phyloP scores from a whole-genome alignment of 495 filamentous ascomycete species.

The Hypoxylon lienhwacheense region DNA sequence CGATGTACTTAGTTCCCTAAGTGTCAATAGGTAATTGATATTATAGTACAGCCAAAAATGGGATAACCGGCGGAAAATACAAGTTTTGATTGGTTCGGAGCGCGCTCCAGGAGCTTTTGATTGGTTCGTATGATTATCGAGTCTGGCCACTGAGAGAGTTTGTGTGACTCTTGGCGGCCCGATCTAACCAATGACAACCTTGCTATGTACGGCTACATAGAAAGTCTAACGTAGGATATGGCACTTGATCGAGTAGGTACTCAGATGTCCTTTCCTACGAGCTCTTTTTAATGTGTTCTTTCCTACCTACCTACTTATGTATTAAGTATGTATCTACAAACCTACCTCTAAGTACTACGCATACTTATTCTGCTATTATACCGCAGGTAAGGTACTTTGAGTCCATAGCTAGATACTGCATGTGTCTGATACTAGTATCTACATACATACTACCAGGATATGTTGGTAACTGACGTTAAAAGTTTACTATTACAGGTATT shows the following conservation, averaged over 20 bases:
- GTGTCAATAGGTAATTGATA: not conserved
- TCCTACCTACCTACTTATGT: not conserved
- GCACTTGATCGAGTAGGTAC: slow-evolving; percentile 8
- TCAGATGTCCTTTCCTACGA: not conserved
- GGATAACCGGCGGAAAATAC: not conserved
- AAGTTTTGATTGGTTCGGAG: slow-evolving; percentile 20
- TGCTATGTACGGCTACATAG: no score
- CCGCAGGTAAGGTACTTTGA: no score
- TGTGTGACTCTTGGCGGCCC: slow-evolving; percentile 14
- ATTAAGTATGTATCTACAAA: no score
- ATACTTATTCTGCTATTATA: no score
- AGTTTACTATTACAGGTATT: not conserved
- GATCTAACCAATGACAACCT: not conserved
- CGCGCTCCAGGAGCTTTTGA: slow-evolving; percentile 10
- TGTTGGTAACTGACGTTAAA: no score
- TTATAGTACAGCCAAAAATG: slow-evolving; percentile 1
- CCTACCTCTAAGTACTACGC: no score
- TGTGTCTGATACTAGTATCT: no score
- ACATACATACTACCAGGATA: no score
- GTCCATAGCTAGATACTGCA: no score
- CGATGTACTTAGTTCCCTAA: no score
- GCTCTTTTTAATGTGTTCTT: not conserved
- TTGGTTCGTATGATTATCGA: slow-evolving; percentile 4
- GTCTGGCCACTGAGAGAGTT: slow-evolving; percentile 15
- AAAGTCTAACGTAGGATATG: slow-evolving; percentile 6